These are phyloP conservation scores for Colletotrichum agaves DNA, from an alignment of 2,329 filamentous ascomycete genomes.

Conservation along the genomic window DNA sequence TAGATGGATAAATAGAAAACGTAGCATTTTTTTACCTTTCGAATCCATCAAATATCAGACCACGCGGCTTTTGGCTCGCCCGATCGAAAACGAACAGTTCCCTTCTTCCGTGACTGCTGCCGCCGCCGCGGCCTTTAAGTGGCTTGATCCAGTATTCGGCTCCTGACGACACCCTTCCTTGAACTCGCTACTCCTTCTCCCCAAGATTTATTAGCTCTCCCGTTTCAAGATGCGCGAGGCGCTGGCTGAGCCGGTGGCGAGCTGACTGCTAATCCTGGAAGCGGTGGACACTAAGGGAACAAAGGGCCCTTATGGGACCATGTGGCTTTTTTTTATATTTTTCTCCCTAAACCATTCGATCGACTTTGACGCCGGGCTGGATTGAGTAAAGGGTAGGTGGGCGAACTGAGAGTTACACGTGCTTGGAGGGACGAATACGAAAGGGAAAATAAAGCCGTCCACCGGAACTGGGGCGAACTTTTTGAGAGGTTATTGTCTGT, in stretches of 20 bases:
- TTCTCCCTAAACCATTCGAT: too few species aligned
- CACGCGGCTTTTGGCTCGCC: slow-evolving; percentile 4
- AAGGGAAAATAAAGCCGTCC: neutral
- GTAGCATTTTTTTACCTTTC: neutral
- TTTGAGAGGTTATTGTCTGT: too few species aligned
- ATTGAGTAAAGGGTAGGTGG: neutral
- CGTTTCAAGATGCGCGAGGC: slow-evolving; percentile 15
- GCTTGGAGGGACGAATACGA: neutral
- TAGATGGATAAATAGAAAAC: neutral
- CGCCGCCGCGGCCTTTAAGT: neutral
- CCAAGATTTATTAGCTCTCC: neutral
- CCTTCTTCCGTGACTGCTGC: neutral
- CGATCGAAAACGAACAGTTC: slow-evolving; percentile 8
- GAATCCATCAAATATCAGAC: slow-evolving; percentile 11
- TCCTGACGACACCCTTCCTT: neutral
- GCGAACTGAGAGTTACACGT: neutral
- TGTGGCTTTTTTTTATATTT: slow-evolving; percentile 18
- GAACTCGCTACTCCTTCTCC: neutral
- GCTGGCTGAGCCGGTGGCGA: slow-evolving; percentile 13
- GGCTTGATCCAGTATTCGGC: neutral
- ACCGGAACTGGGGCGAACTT: neutral
- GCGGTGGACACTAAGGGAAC: slow-evolving; percentile 14
- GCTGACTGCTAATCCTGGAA: slow-evolving; percentile 23
- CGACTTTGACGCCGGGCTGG: slow-evolving; percentile 7
- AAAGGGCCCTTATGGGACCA: slow-evolving; percentile 21